A percentile compares a stretch with the other conserved stretches of the same genome.
These are phyloP conservation scores for Russula sp. DNA, from an alignment of 768 basidiomycete species.

Conservation along the genomic window DNA sequence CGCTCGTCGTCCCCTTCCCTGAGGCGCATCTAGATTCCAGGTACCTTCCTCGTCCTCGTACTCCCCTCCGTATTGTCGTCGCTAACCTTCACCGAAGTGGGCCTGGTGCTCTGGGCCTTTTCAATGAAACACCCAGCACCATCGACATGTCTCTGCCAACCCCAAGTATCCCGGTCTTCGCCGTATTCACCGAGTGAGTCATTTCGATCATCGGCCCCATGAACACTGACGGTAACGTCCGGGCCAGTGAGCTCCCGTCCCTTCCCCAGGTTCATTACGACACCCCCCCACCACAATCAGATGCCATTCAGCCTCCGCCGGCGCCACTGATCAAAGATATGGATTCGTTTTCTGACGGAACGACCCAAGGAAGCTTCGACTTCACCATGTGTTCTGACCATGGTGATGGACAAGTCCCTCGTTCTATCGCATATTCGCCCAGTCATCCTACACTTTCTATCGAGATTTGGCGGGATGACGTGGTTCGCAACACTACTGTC, in stretches of 20 bases:
- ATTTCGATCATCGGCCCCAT: slow-evolving; percentile 9
- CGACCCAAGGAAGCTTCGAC: slow-evolving; percentile 53
- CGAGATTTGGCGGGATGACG: slow-evolving; percentile 46
- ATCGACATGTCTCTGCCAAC: slow-evolving; percentile 28
- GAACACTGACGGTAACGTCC: not conserved
- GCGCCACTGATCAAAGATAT: slow-evolving; percentile 55
- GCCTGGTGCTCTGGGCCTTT: slow-evolving; percentile 29
- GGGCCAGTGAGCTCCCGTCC: slow-evolving; percentile 17
- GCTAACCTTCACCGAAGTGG: slow-evolving; percentile 15
- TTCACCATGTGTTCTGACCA: slow-evolving; percentile 37
- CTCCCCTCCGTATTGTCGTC: not conserved
- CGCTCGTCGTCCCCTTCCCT: slow-evolving; percentile 28
- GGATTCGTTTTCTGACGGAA: slow-evolving; percentile 61
- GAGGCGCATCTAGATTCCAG: slow-evolving; percentile 19
- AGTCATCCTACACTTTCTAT: slow-evolving; percentile 37
- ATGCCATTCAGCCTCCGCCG: slow-evolving; percentile 34
- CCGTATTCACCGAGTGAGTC: slow-evolving; percentile 23
- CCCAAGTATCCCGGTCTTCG: slow-evolving; percentile 14
- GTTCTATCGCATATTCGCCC: slow-evolving; percentile 29
- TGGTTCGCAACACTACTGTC: slow-evolving; percentile 30
- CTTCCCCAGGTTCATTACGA: slow-evolving; percentile 19
- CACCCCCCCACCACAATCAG: slow-evolving; percentile 25
- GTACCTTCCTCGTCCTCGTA: slow-evolving; percentile 8
- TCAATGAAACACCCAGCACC: slow-evolving; percentile 30
- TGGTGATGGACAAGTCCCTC: slow-evolving; percentile 9